phyloP scores from a whole-genome alignment of 169 alveolate genomes.

The Eimeria tenella region DNA sequence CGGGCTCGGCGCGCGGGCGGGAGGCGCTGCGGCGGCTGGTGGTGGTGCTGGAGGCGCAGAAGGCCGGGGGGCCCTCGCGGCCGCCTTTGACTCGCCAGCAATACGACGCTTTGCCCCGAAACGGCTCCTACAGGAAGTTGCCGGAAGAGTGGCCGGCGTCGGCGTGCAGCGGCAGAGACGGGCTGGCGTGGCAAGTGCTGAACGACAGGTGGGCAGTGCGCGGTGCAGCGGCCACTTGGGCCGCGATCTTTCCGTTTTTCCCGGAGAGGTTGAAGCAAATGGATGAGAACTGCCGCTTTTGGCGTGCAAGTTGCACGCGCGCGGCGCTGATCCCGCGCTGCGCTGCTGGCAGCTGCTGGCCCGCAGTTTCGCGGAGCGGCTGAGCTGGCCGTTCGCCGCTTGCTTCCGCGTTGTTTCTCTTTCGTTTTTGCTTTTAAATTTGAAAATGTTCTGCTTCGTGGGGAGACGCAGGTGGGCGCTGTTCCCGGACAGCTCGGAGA shows the following conservation, averaged over 20 bases:
- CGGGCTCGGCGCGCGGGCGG: background rate
- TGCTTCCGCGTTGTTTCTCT: no score
- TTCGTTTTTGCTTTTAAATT: background rate
- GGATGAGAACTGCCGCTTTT: background rate
- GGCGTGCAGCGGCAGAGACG: slow-evolving; percentile 58
- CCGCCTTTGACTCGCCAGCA: slow-evolving; percentile 44
- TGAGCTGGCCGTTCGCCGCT: no score
- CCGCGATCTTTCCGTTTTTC: background rate
- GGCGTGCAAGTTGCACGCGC: no score
- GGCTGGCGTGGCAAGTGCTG: slow-evolving; percentile 62
- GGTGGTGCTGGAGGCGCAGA: background rate
- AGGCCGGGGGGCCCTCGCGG: background rate
- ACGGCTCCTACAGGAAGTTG: slow-evolving; percentile 68
- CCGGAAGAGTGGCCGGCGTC: slow-evolving; percentile 54
- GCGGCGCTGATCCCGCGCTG: no score
- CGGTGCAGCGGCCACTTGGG: background rate
- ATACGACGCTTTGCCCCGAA: slow-evolving; percentile 33
- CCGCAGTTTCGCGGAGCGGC: no score
- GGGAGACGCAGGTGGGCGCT: slow-evolving; percentile 27
- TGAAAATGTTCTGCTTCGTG: background rate
- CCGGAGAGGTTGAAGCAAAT: background rate
- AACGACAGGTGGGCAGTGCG: slow-evolving; percentile 60
- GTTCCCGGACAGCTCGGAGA: slow-evolving; percentile 75
- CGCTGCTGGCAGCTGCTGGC: no score
- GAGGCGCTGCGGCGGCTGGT: slow-evolving; percentile 30